Evolutionary conservation across 2,329 filamentous ascomycete species (phyloP).

Genomic region (Cryoendolithus antarcticus): DNA sequence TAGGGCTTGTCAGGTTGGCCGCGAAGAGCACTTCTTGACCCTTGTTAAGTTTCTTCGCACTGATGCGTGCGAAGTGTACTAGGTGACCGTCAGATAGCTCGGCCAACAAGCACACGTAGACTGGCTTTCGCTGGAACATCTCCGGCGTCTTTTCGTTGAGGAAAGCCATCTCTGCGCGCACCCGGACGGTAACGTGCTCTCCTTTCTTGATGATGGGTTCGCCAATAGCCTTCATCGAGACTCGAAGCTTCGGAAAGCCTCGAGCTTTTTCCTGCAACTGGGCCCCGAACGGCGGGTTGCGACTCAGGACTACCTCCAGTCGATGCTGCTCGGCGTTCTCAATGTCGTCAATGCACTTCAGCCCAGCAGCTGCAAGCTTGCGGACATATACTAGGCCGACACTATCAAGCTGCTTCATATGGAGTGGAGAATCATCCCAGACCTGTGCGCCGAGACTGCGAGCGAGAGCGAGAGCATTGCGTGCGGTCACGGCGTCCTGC

Average conservation of each 20-base stretch:
- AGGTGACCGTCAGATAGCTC: constrained; percentile 58
- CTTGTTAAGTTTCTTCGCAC: constrained; percentile 51
- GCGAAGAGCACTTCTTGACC: constrained; percentile 49
- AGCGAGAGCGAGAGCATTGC: constrained; percentile 62
- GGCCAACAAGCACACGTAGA: constrained; percentile 62
- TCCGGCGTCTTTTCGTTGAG: constrained; percentile 51
- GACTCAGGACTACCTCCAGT: constrained; percentile 65
- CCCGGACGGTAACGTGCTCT: constrained; percentile 42
- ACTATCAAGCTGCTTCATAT: constrained; percentile 71
- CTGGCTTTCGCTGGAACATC: constrained; percentile 49
- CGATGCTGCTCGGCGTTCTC: constrained; percentile 52
- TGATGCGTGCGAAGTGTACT: constrained; percentile 52
- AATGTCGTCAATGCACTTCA: constrained; percentile 61
- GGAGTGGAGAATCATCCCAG: constrained; percentile 73
- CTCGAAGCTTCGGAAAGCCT: constrained; percentile 57
- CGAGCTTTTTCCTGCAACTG: constrained; percentile 53
- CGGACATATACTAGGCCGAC: constrained; percentile 65
- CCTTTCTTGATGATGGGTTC: constrained; percentile 27
- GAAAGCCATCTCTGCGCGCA: constrained; percentile 59
- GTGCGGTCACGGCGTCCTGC: constrained; percentile 54
- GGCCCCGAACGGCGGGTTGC: constrained; percentile 72
- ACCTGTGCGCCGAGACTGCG: constrained; percentile 61
- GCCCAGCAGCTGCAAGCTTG: constrained; percentile 58
- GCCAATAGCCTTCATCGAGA: constrained; percentile 40
- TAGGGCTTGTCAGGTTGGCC: constrained; percentile 40